These are phyloP conservation scores for Spergularia bocconei DNA, from an alignment of 148 eudicot genomes.

Conservation along the genomic window DNA sequence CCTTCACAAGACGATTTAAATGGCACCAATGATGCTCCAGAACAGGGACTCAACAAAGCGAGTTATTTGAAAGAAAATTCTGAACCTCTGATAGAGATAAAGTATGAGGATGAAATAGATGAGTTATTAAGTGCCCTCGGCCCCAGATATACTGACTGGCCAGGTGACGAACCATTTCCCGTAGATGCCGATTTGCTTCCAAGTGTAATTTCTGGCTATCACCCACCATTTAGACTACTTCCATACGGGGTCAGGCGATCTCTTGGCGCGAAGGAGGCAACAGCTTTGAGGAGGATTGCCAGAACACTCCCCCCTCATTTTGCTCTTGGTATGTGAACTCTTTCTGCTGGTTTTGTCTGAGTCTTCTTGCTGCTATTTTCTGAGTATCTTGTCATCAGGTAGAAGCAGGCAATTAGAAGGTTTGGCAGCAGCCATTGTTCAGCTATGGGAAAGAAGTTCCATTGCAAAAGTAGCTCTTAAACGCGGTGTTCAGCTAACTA, in stretches of 20 bases:
- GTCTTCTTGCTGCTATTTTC: not conserved
- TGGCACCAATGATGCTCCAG: conserved; percentile 23
- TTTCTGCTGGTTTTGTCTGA: not conserved
- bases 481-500: conserved; percentile 94
- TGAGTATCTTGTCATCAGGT: conserved; percentile 47
- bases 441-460: conserved; percentile 90
- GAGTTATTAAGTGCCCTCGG: conserved; percentile 74
- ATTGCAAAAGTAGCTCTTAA: conserved; percentile 90
- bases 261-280: conserved; percentile 70
- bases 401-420: conserved; percentile 97
- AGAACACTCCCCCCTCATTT: conserved; percentile 94
- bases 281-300: conserved; percentile 80
- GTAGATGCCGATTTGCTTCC: conserved; percentile 97
- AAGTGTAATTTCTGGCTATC: conserved; percentile 57
- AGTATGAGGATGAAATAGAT: conserved; percentile 87
- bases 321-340: conserved; percentile 63
- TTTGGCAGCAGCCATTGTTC: conserved; percentile 77
- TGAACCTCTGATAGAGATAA: conserved; percentile 37
- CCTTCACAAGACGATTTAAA: conserved; percentile 26
- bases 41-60: conserved; percentile 27
- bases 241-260: conserved; percentile 82
- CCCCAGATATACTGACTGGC: conserved; percentile 89
- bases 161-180: conserved; percentile 79
- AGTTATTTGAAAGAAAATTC: conserved; percentile 25
- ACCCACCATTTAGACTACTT: conserved; percentile 87